phyloP scores from a whole-genome alignment of 495 filamentous ascomycete genomes.

The Melanomma pulvis-pyrius region DNA sequence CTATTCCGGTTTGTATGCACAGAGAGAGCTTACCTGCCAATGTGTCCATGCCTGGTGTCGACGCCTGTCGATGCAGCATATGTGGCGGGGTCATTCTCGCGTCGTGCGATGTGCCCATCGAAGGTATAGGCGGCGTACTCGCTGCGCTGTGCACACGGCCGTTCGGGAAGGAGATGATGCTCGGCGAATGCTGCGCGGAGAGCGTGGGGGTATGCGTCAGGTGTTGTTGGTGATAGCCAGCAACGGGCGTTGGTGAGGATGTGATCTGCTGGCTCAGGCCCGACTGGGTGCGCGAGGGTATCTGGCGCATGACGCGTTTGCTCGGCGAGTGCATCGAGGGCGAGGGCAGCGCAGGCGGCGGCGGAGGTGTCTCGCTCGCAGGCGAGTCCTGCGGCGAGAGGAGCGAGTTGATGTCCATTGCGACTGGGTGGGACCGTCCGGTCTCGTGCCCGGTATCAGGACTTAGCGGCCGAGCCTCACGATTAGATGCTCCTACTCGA shows the following conservation, averaged over 20 bases:
- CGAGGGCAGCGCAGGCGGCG: slow-evolving; percentile 41
- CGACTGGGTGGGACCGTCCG: not conserved
- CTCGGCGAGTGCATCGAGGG: slow-evolving; percentile 20
- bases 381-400: slow-evolving; percentile 70
- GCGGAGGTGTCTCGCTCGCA: slow-evolving; percentile 47
- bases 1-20: not conserved
- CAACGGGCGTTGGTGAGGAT: slow-evolving; percentile 40
- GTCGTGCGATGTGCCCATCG: slow-evolving; percentile 42
- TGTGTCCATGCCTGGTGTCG: slow-evolving; percentile 66
- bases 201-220: slow-evolving; percentile 35
- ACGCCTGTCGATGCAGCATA: slow-evolving; percentile 48
- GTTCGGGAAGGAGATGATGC: slow-evolving; percentile 24
- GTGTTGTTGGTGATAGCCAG: slow-evolving; percentile 27
- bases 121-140: slow-evolving; percentile 42
- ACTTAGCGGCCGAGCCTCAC: not conserved
- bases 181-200: slow-evolving; percentile 31
- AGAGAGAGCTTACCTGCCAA: slow-evolving; percentile 50
- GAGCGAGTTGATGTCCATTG: slow-evolving; percentile 74
- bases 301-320: slow-evolving; percentile 36
- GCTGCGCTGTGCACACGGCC: slow-evolving; percentile 33
- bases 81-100: slow-evolving; percentile 33
- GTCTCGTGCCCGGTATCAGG: not conserved
- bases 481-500: not conserved
- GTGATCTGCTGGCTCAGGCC: slow-evolving; percentile 46
- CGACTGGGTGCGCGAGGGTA: slow-evolving; percentile 40